phyloP scores from a whole-genome alignment of 805 yeast species.

The Naumovozyma baii region DNA sequence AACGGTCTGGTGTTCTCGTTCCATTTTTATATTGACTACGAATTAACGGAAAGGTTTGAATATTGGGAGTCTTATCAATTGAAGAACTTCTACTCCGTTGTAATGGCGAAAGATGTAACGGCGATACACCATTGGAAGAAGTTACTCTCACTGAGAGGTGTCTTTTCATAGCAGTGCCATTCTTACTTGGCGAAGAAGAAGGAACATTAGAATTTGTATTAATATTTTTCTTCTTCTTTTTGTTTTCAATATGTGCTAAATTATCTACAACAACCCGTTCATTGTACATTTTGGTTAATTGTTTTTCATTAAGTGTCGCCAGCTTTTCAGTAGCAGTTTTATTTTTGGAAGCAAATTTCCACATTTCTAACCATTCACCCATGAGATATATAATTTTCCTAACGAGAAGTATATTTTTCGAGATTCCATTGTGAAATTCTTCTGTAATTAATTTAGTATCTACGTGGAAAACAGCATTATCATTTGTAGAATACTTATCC shows the following conservation, averaged over 20 bases:
- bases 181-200: slow-evolving; percentile 5
- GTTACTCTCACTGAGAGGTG: background rate
- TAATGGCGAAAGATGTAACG: slow-evolving; percentile 13
- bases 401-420: slow-evolving; percentile 10
- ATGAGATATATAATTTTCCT: slow-evolving; percentile 9
- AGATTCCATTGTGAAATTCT: slow-evolving; percentile 11
- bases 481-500: slow-evolving; percentile 2
- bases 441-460: slow-evolving; percentile 6
- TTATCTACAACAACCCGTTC: slow-evolving; percentile 25
- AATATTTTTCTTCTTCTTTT: slow-evolving; percentile 4
- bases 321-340: slow-evolving; percentile 6
- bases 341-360: slow-evolving; percentile 20
- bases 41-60: background rate
- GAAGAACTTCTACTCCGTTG: slow-evolving; percentile 17
- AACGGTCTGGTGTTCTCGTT: background rate
- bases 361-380: slow-evolving; percentile 13
- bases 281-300: slow-evolving; percentile 16
- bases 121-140: slow-evolving; percentile 7
- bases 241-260: slow-evolving; percentile 12
- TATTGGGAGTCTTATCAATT: slow-evolving; percentile 4
- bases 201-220: slow-evolving; percentile 7
- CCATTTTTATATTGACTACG: background rate
- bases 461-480: slow-evolving; percentile 1
- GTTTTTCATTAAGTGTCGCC: slow-evolving; percentile 8
- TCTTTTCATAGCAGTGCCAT: slow-evolving; percentile 1